Evolutionary conservation across 805 yeast species (phyloP), one percentile per base, ranked within the genome.

Genomic region (Metschnikowia henanensis): DNA sequence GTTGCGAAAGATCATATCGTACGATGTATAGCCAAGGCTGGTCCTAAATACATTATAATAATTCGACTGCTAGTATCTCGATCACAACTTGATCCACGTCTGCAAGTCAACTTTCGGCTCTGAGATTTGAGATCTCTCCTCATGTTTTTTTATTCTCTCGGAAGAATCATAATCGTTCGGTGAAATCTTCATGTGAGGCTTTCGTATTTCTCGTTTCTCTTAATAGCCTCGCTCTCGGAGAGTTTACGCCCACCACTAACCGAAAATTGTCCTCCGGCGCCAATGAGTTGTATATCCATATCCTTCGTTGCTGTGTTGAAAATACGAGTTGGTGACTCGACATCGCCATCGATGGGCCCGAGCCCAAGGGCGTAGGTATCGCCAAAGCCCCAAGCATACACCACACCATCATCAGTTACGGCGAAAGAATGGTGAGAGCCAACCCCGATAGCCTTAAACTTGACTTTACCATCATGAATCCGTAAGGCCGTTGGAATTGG

Each of bases 241-340:
- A 79, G 81, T 55, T 78, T 80, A 28, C 76, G 65, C 42, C 98
- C 97, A 31, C 90, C 97, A 61, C 92, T 79, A 7, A 90, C 84
- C 41, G 95, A 85, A 60, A 88, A 94, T 68, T 94, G 99, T 18
- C 98, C 99, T 49, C 99, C 99, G 36, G 94, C 94, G n/a, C 95
- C 91, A 50, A 87, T 77, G 35, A 80, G 51, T 34, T 72, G 60
- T 54, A 94, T 88, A 50, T 84, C 79, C 43, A 87, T 84, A 43
- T 79, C 79, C 56, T 81, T 85, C 0, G 97, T 90, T 2, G 99
- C 99, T 4, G 98, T 94, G 64, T 95, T 94, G 54, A 83, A 81
- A 56, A 94, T 88, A 64, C 92, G 79, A 0, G 97, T 87, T 34
- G 99, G 99, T 17, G 72, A 71, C 41, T 82, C 95, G 42, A 89